These are phyloP conservation scores for Patellifolia procumbens DNA, from an alignment of 179 eudicot genomes.

Conservation along the genomic window DNA sequence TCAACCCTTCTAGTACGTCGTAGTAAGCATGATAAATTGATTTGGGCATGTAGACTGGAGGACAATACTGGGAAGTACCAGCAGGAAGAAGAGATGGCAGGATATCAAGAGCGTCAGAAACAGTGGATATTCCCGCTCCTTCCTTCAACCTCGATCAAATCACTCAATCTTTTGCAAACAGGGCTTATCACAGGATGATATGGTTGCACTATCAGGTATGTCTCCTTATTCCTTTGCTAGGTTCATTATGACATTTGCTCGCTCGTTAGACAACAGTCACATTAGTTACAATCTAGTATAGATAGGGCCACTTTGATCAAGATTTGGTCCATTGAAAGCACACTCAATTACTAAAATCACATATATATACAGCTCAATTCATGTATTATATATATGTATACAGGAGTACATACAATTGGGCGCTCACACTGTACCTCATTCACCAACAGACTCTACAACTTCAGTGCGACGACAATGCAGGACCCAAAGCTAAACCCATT, in stretches of 20 bases:
- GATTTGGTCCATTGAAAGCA: background rate
- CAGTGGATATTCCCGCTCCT: conserved; percentile 56
- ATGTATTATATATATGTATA: background rate
- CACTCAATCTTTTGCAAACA: conserved; percentile 55
- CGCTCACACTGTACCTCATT: conserved; percentile 67
- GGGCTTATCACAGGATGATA: conserved; percentile 67
- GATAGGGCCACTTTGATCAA: background rate
- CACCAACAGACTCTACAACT: conserved; percentile 52
- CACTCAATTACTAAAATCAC: background rate
- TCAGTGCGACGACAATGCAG: conserved; percentile 34
- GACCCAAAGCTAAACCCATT: conserved; percentile 53
- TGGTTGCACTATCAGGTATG: conserved; percentile 82
- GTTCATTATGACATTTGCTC: background rate
- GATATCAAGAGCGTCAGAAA: conserved; percentile 57
- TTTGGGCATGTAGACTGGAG: conserved; percentile 48
- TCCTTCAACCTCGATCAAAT: conserved; percentile 41
- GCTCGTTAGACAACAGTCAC: background rate
- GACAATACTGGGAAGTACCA: conserved; percentile 62
- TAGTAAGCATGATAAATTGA: background rate
- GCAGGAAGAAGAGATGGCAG: conserved; percentile 81
- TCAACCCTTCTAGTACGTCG: background rate
- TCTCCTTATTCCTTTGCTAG: background rate
- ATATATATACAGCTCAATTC: no score
- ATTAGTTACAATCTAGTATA: background rate
- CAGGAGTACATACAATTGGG: conserved; percentile 83